Base-by-base conservation (phyloP, 2,329 filamentous ascomycete species). In the Pyrenophora teres region DNA sequence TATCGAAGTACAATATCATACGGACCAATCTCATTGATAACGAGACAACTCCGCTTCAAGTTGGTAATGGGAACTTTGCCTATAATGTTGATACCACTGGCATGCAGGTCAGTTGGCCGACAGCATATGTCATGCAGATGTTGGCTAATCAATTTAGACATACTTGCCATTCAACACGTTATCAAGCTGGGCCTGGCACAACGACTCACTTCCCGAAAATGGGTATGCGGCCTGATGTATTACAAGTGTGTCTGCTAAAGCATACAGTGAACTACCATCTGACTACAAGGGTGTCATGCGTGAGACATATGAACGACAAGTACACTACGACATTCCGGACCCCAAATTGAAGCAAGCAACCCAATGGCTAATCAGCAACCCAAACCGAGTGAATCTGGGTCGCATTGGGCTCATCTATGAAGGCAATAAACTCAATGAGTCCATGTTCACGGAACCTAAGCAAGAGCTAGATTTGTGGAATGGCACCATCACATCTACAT, bases 311-410 rank as follows among this genome's bases (percentile, higher is more conserved):
- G 75, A 68, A n/a, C 60, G 70, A 7, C 60, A 76, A 10, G 71
- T 77, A 1, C 76, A 73, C 39, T 77, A 77, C 51, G 68, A 73
- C 10, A 67, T 75, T 40, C 72, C 71, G 1, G 77, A 77, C 50
- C 71, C 74, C 1, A 70, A 69, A 2, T 60, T 77, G 16, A 58
- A 62, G 23, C 62, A 69, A 19, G 76, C 75, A 9, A 79, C 78
- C 1, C 77, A 82, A 41, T 83, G 80, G 81, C 60, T 83, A 0
- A 80, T 80, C 19, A 69, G 73, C 40, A 83, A 82, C 50, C 80
- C 80, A 0, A 79, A 82, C 56, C 72, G 80, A 6, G 59, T 81
- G 10, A 82, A 81, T 39, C 55, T 82, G 2, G 80, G 72, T 0
- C 75, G 71, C 0, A 74, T 82, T 18, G 80, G 80, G 1, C 68